phyloP scores from a whole-genome alignment of 306 rosid species.

The Acacia melanoxylon region DNA sequence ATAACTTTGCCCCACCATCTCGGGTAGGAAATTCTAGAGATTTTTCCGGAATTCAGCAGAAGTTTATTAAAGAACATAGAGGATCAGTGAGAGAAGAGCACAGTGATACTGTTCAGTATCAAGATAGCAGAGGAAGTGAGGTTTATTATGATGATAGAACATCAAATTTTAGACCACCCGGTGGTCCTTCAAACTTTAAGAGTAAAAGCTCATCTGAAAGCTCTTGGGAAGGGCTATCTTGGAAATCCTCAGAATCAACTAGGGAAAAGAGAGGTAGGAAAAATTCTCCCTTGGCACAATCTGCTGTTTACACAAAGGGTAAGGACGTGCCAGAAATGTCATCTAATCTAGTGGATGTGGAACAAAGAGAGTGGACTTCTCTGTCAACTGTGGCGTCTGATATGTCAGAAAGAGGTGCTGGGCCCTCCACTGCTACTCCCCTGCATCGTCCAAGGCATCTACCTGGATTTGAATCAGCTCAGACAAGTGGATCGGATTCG shows the following conservation, averaged over 20 bases:
- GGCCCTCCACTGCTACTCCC: conserved; percentile 46
- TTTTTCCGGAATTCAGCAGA: conserved; percentile 46
- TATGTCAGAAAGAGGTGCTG: conserved; percentile 56
- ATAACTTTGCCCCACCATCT: conserved; percentile 52
- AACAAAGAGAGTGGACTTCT: conserved; percentile 67
- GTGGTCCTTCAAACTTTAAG: conserved; percentile 49
- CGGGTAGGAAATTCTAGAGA: conserved; percentile 50
- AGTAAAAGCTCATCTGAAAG: conserved; percentile 81
- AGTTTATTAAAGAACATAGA: conserved; percentile 58
- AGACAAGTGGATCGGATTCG: conserved; percentile 78
- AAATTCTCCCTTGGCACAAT: conserved; percentile 40
- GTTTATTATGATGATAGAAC: conserved; percentile 66
- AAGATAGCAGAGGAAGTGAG: conserved; percentile 68
- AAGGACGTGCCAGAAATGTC: conserved; percentile 69
- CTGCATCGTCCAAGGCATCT: conserved; percentile 64
- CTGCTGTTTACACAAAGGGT: conserved; percentile 58
- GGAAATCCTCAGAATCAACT: conserved; percentile 69
- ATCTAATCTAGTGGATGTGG: conserved; percentile 64
- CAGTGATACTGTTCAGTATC: conserved; percentile 60
- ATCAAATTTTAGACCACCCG: conserved; percentile 53
- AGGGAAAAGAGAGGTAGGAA: conserved; percentile 74
- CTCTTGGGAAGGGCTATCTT: conserved; percentile 89
- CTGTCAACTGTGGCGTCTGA: conserved; percentile 48
- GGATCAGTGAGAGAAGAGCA: conserved; percentile 56
- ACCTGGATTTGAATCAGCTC: conserved; percentile 68